Evolutionary conservation across 2,329 filamentous ascomycete species (phyloP), one percentile per base, ranked within the genome.

Genomic region (Ophiognomonia clavigignenti-juglandacearum): DNA sequence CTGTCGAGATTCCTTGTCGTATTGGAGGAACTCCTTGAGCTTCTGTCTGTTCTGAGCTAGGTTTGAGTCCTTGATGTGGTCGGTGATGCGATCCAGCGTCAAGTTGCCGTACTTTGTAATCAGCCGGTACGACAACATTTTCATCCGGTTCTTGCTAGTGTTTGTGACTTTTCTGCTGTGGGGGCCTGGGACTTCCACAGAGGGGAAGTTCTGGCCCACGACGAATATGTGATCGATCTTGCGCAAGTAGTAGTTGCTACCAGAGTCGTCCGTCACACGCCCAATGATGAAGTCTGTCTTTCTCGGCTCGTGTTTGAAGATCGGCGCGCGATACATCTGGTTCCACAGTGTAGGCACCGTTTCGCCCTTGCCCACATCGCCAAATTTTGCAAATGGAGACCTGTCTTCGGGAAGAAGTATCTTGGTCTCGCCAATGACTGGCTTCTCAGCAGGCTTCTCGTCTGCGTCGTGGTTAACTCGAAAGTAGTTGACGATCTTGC

Each of bases 11-110:
- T 90, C 86, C 60, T 95, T 91, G 59, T 93, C 86, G 61, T 96
- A 97, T 40, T 83, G 78, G 56, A 98, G 83, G 64, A 98, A 97
- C 58, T 98, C 93, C 60, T 96, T 93, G 69, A 98, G 84, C 66
- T 97, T 96, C 60, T 95, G 91, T 27, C 93, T 82, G 57, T 96
- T 97, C 61, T 97, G 92, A 47, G 93, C 90, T 61, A 97, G 92
- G 18, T 88, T 93, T 6, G 90, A 93, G 32, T 93, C 92, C 7
- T 89, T 88, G 52, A 97, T 88, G 63, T 98, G 93, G 37, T 83
- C 86, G 3, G 91, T 96, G 31, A 98, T 86, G 58, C 92, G 88
- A n/a, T 80, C 81, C 14, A 95, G 80, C 19, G 83, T 83, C 20
- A 90, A 78, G 22, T 84, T 79, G 16, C 80, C 73, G 57, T 85